Conservation (phyloP, 2,329 filamentous ascomycete genomes). For the Penicillium italicum region DNA sequence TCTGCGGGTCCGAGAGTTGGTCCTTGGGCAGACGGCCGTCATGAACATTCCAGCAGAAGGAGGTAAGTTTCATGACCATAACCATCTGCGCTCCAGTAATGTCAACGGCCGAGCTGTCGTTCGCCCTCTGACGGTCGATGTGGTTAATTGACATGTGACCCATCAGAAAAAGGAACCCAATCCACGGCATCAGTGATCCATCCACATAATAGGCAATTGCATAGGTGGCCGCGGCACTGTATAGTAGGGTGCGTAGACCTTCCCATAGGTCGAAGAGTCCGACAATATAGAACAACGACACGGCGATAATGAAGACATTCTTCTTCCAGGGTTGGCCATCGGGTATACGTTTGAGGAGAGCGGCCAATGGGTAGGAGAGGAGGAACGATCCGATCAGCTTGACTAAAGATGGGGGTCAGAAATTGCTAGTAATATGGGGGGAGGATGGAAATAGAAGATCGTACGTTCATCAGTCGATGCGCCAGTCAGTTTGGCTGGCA, state of each 20-base stretch:
- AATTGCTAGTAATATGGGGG: background rate
- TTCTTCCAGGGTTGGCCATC: conserved; percentile 79
- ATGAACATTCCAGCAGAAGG: conserved; percentile 97
- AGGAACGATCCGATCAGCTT: conserved; percentile 91
- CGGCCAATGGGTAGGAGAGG: conserved; percentile 87
- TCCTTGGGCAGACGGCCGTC: conserved; percentile 78
- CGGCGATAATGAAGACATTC: conserved; percentile 77
- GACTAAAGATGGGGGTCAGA: conserved; percentile 53
- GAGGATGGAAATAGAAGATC: conserved; percentile 9
- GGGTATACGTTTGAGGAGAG: conserved; percentile 81
- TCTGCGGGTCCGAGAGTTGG: conserved; percentile 82
- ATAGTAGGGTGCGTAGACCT: conserved; percentile 72
- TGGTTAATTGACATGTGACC: conserved; percentile 90
- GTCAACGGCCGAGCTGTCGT: conserved; percentile 67
- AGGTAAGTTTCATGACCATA: conserved; percentile 91
- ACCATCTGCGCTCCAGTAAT: conserved; percentile 98
- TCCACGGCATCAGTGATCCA: conserved; percentile 95
- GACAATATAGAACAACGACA: conserved; percentile 85
- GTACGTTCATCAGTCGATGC: conserved; percentile 63
- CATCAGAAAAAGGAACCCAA: conserved; percentile 92
- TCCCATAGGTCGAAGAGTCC: conserved; percentile 91
- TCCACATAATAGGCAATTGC: conserved; percentile 77
- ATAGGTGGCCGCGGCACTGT: conserved; percentile 78
- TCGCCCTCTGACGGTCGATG: conserved; percentile 70
- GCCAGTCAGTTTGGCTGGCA: conserved; percentile 55